phyloP scores from a whole-genome alignment of 768 basidiomycete genomes.

The Tremella fuciformis region DNA sequence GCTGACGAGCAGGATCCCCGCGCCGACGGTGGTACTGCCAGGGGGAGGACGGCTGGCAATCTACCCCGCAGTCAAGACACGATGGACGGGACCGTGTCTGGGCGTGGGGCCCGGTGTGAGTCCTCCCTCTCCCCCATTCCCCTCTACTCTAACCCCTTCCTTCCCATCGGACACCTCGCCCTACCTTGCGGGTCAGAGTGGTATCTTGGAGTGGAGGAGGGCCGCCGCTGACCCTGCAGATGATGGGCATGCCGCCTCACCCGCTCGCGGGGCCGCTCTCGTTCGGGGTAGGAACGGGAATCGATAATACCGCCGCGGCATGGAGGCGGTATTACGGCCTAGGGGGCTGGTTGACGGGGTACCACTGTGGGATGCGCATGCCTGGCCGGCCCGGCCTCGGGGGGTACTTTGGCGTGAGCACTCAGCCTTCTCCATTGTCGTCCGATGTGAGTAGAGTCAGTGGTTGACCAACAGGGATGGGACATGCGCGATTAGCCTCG shows the following conservation, averaged over 20 bases:
- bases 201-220: neutral
- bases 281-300: slow-evolving; percentile 39
- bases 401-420: slow-evolving; percentile 44
- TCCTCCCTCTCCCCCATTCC: neutral
- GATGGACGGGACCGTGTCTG: slow-evolving; percentile 38
- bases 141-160: neutral
- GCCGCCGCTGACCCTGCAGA: slow-evolving; percentile 12
- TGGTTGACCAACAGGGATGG: neutral
- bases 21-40: slow-evolving; percentile 38
- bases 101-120: slow-evolving; percentile 42
- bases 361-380: slow-evolving; percentile 24
- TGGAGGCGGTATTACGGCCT: slow-evolving; percentile 43
- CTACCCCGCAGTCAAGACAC: slow-evolving; percentile 42
- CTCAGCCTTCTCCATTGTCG: too few species aligned
- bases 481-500: slow-evolving; percentile 1
- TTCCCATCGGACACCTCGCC: neutral
- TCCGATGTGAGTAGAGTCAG: neutral
- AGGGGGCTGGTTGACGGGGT: slow-evolving; percentile 41
- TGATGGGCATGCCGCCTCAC: slow-evolving; percentile 40
- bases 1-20: slow-evolving; percentile 27
- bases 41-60: slow-evolving; percentile 40
- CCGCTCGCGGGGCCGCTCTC: slow-evolving; percentile 26
- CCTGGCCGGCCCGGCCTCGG: slow-evolving; percentile 38
- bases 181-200: neutral
- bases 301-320: slow-evolving; percentile 42